phyloP scores from a whole-genome alignment of 768 basidiomycete species.

The Russula dissimulans region DNA sequence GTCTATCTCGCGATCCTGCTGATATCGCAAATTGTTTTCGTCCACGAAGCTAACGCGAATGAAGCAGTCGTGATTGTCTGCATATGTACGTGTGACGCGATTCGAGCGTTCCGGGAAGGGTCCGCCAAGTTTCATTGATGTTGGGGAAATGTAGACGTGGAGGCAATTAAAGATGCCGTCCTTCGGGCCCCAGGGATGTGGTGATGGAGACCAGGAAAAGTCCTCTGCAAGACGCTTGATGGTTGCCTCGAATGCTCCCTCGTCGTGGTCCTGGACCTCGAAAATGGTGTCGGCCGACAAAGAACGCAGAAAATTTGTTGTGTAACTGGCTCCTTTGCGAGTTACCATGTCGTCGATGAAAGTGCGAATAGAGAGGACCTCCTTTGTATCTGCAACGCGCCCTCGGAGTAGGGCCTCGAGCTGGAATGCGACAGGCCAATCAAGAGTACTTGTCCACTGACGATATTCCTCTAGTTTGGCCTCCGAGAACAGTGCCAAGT shows the following conservation, averaged over 20 bases:
- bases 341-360: slow-evolving; percentile 27
- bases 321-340: slow-evolving; percentile 28
- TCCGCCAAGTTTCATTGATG: slow-evolving; percentile 41
- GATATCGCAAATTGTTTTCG: slow-evolving; percentile 44
- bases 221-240: slow-evolving; percentile 25
- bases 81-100: slow-evolving; percentile 47
- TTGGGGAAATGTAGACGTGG: slow-evolving; percentile 47
- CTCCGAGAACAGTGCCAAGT: slow-evolving; percentile 37
- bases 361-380: slow-evolving; percentile 38
- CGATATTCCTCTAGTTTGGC: slow-evolving; percentile 26
- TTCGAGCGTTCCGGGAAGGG: slow-evolving; percentile 55
- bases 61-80: slow-evolving; percentile 42
- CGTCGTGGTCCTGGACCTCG: neutral
- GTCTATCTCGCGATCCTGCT: slow-evolving; percentile 49
- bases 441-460: slow-evolving; percentile 28
- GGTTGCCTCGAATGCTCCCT: slow-evolving; percentile 9
- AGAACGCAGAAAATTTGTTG: slow-evolving; percentile 33
- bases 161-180: slow-evolving; percentile 33
- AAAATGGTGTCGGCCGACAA: slow-evolving; percentile 26
- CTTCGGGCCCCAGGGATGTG: neutral
- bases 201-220: slow-evolving; percentile 2
- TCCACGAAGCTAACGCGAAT: slow-evolving; percentile 56
- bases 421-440: slow-evolving; percentile 54
- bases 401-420: slow-evolving; percentile 36
- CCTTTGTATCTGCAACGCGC: slow-evolving; percentile 38